Percentiles rank a stretch among this genome's conserved stretches.
Evolutionary conservation across 768 basidiomycete genomes (phyloP).

Genomic region (Suillus fuscotomentosus): DNA sequence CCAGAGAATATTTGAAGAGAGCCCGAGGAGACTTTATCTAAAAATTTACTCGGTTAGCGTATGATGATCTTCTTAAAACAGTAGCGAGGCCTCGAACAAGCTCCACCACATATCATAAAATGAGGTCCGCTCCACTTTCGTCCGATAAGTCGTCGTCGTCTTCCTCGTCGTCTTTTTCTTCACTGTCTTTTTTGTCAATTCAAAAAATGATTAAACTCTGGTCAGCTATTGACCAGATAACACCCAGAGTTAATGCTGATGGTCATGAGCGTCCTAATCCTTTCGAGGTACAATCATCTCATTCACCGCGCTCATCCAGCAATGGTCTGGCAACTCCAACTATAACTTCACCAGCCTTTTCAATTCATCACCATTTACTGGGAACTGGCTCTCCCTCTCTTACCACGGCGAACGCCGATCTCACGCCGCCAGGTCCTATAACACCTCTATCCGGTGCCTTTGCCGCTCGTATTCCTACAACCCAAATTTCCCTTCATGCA

Average conservation of each 20-base stretch:
- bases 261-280: constrained; percentile 54
- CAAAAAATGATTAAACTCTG: constrained; percentile 67
- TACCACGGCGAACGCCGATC: constrained; percentile 29
- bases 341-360: constrained; percentile 10
- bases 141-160: constrained; percentile 15
- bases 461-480: constrained; percentile 52
- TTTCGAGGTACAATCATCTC: constrained; percentile 49
- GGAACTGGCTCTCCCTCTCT: constrained; percentile 17
- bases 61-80: not conserved
- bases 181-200: constrained; percentile 22
- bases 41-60: too few relatives aligned
- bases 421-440: constrained; percentile 45
- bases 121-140: constrained; percentile 8
- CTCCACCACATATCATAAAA: constrained; percentile 10
- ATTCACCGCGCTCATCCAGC: constrained; percentile 16
- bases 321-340: constrained; percentile 15
- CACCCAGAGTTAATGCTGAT: constrained; percentile 49
- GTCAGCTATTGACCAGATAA: constrained; percentile 58
- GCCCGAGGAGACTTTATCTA: not conserved
- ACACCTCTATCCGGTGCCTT: constrained; percentile 48
- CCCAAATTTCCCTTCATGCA: constrained; percentile 76
- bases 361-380: constrained; percentile 32
- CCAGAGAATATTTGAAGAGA: constrained; percentile 26
- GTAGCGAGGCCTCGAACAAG: not conserved
- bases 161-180: constrained; percentile 9